Percentiles rank a stretch among this genome's conserved stretches.
Conservation (phyloP, 495 filamentous ascomycete genomes). For the Bathelium albidoporum region DNA sequence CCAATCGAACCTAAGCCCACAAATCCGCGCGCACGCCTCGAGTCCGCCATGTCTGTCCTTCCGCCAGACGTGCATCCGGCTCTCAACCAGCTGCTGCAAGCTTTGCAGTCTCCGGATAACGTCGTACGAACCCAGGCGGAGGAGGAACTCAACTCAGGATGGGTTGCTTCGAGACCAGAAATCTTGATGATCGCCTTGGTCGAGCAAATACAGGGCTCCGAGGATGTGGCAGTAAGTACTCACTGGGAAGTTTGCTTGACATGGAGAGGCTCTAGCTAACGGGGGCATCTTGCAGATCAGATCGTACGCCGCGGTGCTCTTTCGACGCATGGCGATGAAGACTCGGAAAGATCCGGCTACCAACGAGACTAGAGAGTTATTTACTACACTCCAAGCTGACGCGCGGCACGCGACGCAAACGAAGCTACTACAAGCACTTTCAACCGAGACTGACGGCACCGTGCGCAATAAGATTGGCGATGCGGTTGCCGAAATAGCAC, state of each 20-base stretch:
- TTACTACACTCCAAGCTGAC: conserved; percentile 59
- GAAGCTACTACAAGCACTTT: conserved; percentile 68
- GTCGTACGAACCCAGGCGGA: conserved; percentile 71
- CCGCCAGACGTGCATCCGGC: conserved; percentile 70
- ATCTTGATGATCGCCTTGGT: conserved; percentile 84
- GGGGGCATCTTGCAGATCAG: conserved; percentile 49
- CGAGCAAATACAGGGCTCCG: conserved; percentile 72
- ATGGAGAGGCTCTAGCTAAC: not conserved
- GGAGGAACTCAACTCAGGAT: conserved; percentile 78
- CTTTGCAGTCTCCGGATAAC: conserved; percentile 86
- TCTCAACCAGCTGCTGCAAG: conserved; percentile 75
- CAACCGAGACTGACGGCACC: conserved; percentile 53
- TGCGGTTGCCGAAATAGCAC: conserved; percentile 86
- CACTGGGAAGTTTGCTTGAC: conserved; percentile 5
- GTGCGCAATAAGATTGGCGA: conserved; percentile 94
- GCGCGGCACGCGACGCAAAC: conserved; percentile 67
- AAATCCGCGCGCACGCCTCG: not conserved
- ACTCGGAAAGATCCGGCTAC: conserved; percentile 61
- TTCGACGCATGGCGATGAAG: conserved; percentile 84
- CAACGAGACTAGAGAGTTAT: conserved; percentile 69
- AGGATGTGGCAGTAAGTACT: conserved; percentile 54
- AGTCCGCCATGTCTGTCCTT: conserved; percentile 62
- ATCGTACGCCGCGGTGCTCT: conserved; percentile 86
- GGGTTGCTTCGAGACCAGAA: conserved; percentile 71
- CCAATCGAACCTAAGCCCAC: not conserved